Conservation (phyloP, 2,329 filamentous ascomycete genomes). For the Pyricularia grisea region DNA sequence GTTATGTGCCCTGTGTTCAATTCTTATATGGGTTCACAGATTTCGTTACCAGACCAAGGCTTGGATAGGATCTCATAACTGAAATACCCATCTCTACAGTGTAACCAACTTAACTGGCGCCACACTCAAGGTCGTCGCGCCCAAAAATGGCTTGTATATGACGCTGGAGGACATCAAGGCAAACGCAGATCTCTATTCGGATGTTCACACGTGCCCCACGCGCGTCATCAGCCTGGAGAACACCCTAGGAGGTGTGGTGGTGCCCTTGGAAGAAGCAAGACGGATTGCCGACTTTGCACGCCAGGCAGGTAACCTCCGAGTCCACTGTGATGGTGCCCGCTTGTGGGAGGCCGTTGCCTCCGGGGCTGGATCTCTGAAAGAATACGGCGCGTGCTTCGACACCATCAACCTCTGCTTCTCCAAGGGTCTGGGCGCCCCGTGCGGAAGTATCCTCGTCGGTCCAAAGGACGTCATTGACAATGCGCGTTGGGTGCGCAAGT, state of each 20-base stretch:
- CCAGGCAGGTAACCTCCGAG: conserved; percentile 27
- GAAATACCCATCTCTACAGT: conserved; percentile 27
- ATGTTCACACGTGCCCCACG: conserved; percentile 74
- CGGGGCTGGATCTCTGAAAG: conserved; percentile 29
- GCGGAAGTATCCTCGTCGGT: conserved; percentile 38
- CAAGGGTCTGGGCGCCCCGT: conserved; percentile 42
- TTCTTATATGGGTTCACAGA: too few species aligned
- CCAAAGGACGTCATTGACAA: conserved; percentile 48
- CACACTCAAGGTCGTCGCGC: conserved; percentile 54
- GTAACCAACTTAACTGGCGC: conserved; percentile 65
- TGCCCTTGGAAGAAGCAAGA: conserved; percentile 62
- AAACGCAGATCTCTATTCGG: conserved; percentile 53
- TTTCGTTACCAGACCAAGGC: not conserved
- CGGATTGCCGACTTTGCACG: conserved; percentile 63
- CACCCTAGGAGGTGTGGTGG: conserved; percentile 69
- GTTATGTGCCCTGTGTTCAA: not conserved
- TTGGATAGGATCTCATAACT: not conserved
- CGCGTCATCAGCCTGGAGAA: conserved; percentile 78
- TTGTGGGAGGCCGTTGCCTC: conserved; percentile 40
- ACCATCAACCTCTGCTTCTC: conserved; percentile 50
- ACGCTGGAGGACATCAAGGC: conserved; percentile 68
- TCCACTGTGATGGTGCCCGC: conserved; percentile 43
- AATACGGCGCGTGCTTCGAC: conserved; percentile 36
- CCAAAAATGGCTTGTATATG: conserved; percentile 62
- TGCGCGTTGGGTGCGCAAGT: conserved; percentile 69